These are phyloP conservation scores for Hypoxylon cercidicola DNA, from an alignment of 495 filamentous ascomycete genomes.

Conservation along the genomic window DNA sequence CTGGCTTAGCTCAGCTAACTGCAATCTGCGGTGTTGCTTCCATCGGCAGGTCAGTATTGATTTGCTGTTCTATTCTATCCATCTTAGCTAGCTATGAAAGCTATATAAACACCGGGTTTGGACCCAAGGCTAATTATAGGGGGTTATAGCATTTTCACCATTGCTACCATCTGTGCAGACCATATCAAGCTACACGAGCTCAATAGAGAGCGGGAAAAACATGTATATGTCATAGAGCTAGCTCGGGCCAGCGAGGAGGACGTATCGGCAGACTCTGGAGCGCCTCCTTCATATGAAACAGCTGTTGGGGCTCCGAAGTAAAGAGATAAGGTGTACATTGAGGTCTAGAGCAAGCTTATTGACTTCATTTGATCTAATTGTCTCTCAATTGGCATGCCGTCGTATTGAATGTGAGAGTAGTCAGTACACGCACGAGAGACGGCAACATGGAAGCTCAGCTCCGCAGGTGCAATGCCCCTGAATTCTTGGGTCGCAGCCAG, in stretches of 20 bases:
- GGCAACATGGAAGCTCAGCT: no score
- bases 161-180: slow-evolving; percentile 9
- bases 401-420: no score
- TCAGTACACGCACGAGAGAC: no score
- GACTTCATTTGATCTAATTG: no score
- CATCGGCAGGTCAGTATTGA: slow-evolving; percentile 8
- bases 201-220: slow-evolving; percentile 7
- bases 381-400: no score
- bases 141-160: slow-evolving; percentile 3
- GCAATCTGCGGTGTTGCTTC: slow-evolving; percentile 8
- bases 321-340: not conserved
- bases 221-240: slow-evolving; percentile 10
- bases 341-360: not conserved
- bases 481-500: no score
- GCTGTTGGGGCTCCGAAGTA: not conserved
- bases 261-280: not conserved
- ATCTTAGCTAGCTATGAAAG: not conserved
- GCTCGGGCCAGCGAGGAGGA: slow-evolving; percentile 2
- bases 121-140: slow-evolving; percentile 1
- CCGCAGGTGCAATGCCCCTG: no score
- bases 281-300: slow-evolving; percentile 24
- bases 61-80: not conserved
- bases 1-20: not conserved
- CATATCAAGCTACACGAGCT: slow-evolving; percentile 9
- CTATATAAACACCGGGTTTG: no score